Conservation (phyloP, 2,329 filamentous ascomycete species). For the Sporothrix humicola region DNA sequence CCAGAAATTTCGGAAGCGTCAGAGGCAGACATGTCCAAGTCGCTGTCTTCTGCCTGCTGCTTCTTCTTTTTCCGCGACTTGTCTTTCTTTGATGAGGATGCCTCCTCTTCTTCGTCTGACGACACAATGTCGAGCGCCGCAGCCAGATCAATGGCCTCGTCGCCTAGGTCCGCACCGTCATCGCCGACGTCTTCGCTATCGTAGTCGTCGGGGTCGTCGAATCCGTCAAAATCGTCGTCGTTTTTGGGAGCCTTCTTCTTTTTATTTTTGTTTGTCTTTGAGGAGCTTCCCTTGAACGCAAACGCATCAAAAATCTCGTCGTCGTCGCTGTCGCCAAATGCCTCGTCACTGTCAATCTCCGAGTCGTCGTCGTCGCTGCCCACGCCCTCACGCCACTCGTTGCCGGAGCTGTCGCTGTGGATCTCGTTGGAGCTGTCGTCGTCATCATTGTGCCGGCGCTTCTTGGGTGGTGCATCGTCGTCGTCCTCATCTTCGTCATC, state of each 20-base stretch:
- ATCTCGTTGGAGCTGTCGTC: constrained; percentile 67
- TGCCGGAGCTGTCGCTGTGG: constrained; percentile 83
- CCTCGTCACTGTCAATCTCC: constrained; percentile 73
- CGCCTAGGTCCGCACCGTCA: constrained; percentile 59
- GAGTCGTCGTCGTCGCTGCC: constrained; percentile 65
- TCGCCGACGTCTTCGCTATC: constrained; percentile 51
- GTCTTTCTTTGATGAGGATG: constrained; percentile 54
- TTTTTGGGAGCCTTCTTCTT: constrained; percentile 43
- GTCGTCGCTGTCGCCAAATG: constrained; percentile 86
- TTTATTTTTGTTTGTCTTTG: constrained; percentile 45
- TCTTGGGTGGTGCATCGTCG: constrained; percentile 59
- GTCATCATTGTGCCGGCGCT: constrained; percentile 48
- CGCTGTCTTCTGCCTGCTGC: constrained; percentile 47
- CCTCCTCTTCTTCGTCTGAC: constrained; percentile 57
- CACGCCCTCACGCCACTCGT: constrained; percentile 80
- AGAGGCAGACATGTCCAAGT: constrained; percentile 24
- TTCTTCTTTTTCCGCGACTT: constrained; percentile 56
- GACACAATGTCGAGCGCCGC: constrained; percentile 62
- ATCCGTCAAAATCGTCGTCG: constrained; percentile 54
- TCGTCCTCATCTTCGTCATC: constrained; percentile 63
- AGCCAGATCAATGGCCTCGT: constrained; percentile 65
- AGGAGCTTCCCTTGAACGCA: constrained; percentile 58
- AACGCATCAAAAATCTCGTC: constrained; percentile 85
- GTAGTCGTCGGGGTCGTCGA: constrained; percentile 57
- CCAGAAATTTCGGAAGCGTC: constrained; percentile 46